Evolutionary conservation across 495 filamentous ascomycete genomes (phyloP).

Genomic region (Hypoxylon lenormandii): DNA sequence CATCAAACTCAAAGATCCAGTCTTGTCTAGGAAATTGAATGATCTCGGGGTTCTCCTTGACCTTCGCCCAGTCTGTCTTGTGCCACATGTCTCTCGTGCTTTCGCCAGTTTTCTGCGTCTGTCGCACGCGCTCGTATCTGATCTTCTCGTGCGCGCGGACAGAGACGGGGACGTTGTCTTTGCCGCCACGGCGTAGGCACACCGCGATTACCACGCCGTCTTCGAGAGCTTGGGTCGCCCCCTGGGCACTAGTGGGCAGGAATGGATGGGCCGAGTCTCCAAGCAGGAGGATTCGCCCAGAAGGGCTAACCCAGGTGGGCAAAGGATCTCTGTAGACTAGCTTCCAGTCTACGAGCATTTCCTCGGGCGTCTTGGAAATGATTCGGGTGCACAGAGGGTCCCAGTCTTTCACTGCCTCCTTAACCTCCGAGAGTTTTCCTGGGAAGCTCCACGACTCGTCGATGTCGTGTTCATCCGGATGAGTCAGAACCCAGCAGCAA

Average conservation of each 20-base stretch:
- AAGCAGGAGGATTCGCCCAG: slow-evolving; percentile 67
- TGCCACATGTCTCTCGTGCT: slow-evolving; percentile 68
- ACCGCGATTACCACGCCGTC: slow-evolving; percentile 71
- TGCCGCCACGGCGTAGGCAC: slow-evolving; percentile 67
- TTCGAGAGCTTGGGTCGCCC: slow-evolving; percentile 75
- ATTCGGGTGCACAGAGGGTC: slow-evolving; percentile 69
- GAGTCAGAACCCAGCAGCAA: slow-evolving; percentile 74
- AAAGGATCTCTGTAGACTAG: slow-evolving; percentile 74
- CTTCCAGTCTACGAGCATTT: slow-evolving; percentile 71
- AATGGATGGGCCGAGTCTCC: slow-evolving; percentile 76
- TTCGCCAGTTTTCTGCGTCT: slow-evolving; percentile 67
- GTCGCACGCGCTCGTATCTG: slow-evolving; percentile 61
- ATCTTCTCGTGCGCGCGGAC: slow-evolving; percentile 65
- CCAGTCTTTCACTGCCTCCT: slow-evolving; percentile 71
- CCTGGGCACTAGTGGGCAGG: slow-evolving; percentile 71
- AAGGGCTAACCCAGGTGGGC: slow-evolving; percentile 70
- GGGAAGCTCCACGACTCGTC: slow-evolving; percentile 72
- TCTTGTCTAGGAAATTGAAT: slow-evolving; percentile 67
- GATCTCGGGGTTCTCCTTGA: slow-evolving; percentile 62
- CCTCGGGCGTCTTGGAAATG: slow-evolving; percentile 68
- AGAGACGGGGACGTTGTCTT: slow-evolving; percentile 60
- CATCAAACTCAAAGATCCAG: slow-evolving; percentile 69
- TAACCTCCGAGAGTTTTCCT: slow-evolving; percentile 68
- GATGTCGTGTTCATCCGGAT: slow-evolving; percentile 69
- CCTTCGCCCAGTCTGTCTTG: slow-evolving; percentile 68